Conservation (phyloP, 2,329 filamentous ascomycete genomes). For the Exophiala spinifera region DNA sequence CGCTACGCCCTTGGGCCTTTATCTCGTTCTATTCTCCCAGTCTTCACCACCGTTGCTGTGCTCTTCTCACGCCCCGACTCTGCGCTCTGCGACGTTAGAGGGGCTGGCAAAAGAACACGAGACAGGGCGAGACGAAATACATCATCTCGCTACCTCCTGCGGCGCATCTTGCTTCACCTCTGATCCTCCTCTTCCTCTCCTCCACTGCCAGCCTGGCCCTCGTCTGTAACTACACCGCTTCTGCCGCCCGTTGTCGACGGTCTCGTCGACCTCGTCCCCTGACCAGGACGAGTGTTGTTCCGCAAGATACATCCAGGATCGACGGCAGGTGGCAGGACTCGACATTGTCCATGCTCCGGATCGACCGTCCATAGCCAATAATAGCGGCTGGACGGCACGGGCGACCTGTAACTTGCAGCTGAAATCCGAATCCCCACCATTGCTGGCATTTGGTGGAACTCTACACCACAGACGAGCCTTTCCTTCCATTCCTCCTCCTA, state of each 20-base stretch:
- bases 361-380: not conserved
- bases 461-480: not conserved
- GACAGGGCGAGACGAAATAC: conserved; percentile 3
- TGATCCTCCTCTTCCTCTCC: not conserved
- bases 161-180: conserved; percentile 3
- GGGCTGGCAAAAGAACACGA: conserved; percentile 6
- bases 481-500: not conserved
- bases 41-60: not conserved
- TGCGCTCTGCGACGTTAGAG: not conserved
- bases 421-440: conserved; percentile 1
- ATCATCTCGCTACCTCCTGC: conserved; percentile 1
- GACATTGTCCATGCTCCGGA: not conserved
- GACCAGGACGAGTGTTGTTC: not conserved
- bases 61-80: not conserved
- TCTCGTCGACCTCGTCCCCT: not conserved
- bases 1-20: not conserved
- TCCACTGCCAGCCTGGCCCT: too few species aligned
- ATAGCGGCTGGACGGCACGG: not conserved
- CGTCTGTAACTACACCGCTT: not conserved
- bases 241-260: too few species aligned
- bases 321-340: not conserved
- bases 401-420: not conserved
- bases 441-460: not conserved
- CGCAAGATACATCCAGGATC: not conserved
- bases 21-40: not conserved